Conservation (phyloP, 2,329 filamentous ascomycete species). For the Fusarium lateritium region DNA sequence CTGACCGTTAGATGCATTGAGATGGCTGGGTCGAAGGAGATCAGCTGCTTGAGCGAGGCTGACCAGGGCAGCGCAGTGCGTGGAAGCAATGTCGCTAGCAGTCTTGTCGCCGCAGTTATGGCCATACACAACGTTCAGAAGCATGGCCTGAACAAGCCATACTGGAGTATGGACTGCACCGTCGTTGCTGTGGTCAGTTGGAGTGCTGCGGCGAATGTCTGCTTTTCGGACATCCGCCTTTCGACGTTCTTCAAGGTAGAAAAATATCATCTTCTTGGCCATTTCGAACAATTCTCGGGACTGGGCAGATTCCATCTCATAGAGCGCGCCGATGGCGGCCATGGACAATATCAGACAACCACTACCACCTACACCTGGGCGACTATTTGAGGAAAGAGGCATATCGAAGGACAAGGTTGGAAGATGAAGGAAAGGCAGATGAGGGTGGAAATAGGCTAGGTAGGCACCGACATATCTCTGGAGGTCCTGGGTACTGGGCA, state of each 20-base stretch:
- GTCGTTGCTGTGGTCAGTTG: conserved; percentile 67
- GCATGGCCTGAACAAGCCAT: conserved; percentile 97
- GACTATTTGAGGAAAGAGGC: conserved; percentile 75
- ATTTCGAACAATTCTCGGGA: conserved; percentile 92
- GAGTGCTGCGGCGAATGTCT: conserved; percentile 68
- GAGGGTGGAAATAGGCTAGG: conserved; percentile 92
- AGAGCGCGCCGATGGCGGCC: conserved; percentile 85
- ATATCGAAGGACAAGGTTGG: conserved; percentile 93
- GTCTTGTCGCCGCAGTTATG: conserved; percentile 95
- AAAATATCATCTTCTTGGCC: conserved; percentile 94
- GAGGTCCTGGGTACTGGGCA: conserved; percentile 87
- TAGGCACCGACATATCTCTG: conserved; percentile 93
- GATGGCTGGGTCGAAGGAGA: conserved; percentile 66
- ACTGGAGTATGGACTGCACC: conserved; percentile 82
- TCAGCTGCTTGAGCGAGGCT: conserved; percentile 93
- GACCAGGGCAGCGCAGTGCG: conserved; percentile 90
- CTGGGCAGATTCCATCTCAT: conserved; percentile 84
- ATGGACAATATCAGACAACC: conserved; percentile 89
- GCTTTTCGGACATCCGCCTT: conserved; percentile 83
- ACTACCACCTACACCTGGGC: conserved; percentile 78
- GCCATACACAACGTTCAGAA: conserved; percentile 95
- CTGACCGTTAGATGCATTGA: conserved; percentile 62
- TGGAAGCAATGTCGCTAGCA: conserved; percentile 91
- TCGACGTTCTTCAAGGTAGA: conserved; percentile 91
- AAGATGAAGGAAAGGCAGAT: conserved; percentile 94